Conservation (phyloP, 768 basidiomycete species). For the Serendipita sp. region DNA sequence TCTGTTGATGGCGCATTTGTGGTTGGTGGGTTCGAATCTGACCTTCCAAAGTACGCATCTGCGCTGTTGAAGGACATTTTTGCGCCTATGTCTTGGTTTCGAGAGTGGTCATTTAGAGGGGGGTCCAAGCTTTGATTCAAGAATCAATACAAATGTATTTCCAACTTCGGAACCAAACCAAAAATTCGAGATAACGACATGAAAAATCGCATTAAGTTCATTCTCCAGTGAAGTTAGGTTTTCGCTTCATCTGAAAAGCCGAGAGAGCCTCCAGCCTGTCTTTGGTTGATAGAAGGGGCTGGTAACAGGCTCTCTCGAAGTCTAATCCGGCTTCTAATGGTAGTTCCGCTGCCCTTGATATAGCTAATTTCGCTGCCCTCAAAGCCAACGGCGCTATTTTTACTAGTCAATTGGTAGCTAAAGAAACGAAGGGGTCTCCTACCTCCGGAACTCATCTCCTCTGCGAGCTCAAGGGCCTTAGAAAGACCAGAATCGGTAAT, state of each 20-base stretch:
- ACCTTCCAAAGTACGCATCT: neutral
- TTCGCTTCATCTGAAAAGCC: slow-evolving; percentile 74
- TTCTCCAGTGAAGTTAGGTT: slow-evolving; percentile 67
- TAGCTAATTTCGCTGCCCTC: slow-evolving; percentile 73
- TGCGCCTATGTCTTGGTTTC: neutral
- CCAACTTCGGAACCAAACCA: too few relatives aligned
- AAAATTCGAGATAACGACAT: too few relatives aligned
- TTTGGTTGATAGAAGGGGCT: slow-evolving; percentile 51
- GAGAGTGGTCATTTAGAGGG: neutral
- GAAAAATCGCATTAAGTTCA: slow-evolving; percentile 20
- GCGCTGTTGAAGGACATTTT: neutral
- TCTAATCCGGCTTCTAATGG: slow-evolving; percentile 79
- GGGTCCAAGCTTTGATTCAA: neutral
- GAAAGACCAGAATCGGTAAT: slow-evolving; percentile 41
- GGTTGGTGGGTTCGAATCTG: neutral
- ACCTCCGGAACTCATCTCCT: slow-evolving; percentile 55
- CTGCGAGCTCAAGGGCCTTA: slow-evolving; percentile 50
- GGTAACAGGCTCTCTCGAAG: slow-evolving; percentile 75
- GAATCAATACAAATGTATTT: neutral
- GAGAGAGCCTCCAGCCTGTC: slow-evolving; percentile 72
- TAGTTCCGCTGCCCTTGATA: slow-evolving; percentile 64
- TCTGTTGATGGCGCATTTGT: neutral
- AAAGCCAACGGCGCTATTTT: slow-evolving; percentile 64
- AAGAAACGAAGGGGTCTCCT: slow-evolving; percentile 9
- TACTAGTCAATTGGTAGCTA: neutral